These are phyloP conservation scores for Cicer chorassanicum DNA, from an alignment of 306 rosid genomes.

Conservation along the genomic window DNA sequence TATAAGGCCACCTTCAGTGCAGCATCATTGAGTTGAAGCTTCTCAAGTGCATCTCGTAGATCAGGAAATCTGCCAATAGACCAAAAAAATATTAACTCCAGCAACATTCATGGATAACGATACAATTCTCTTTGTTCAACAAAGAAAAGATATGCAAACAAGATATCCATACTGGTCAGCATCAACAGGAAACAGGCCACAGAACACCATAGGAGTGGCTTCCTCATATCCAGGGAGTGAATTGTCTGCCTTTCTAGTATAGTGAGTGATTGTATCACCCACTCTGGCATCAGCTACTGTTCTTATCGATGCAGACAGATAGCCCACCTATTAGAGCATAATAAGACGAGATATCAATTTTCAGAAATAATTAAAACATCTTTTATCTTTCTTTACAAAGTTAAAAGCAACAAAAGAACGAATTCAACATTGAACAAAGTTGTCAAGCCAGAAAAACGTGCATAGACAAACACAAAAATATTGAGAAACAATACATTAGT, in stretches of 20 bases:
- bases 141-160: constrained; percentile 41
- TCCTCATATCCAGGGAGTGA: constrained; percentile 91
- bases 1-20: constrained; percentile 73
- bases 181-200: constrained; percentile 97
- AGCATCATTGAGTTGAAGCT: constrained; percentile 96
- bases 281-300: constrained; percentile 97
- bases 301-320: constrained; percentile 93
- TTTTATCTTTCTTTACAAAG: constrained; percentile 35
- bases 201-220: constrained; percentile 95
- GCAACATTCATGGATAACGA: constrained; percentile 9
- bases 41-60: constrained; percentile 94
- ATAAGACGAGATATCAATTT: constrained; percentile 36
- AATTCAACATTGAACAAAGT: constrained; percentile 23
- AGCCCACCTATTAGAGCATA: constrained; percentile 73
- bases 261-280: constrained; percentile 85
- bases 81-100: constrained; percentile 34
- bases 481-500: constrained; percentile 34
- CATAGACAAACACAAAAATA: not conserved
- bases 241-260: constrained; percentile 66
- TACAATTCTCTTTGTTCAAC: constrained; percentile 32
- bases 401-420: constrained; percentile 4
- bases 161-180: constrained; percentile 85
- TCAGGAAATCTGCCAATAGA: constrained; percentile 74
- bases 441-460: constrained; percentile 21
- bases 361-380: constrained; percentile 20